A percentile compares a stretch with the other conserved stretches of the same genome.
Evolutionary conservation across 1,284 basidiomycete genomes (phyloP).

Genomic region (Farysia itapuensis): DNA sequence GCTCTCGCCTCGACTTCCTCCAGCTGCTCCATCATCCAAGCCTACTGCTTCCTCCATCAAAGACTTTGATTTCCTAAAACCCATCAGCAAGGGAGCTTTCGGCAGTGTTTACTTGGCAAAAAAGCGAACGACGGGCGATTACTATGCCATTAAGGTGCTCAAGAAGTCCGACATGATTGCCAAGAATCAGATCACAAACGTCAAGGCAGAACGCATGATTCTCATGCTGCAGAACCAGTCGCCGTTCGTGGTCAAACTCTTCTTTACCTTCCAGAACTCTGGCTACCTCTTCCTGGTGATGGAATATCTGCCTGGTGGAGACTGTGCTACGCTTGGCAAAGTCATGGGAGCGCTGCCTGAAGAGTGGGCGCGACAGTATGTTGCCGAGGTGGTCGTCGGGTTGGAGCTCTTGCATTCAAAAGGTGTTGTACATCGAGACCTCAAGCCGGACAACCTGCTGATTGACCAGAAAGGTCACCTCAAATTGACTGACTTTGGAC

Average conservation of each 20-base stretch:
- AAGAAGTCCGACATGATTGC: constrained; percentile 99
- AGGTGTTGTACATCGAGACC: constrained; percentile 94
- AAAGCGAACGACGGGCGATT: constrained; percentile 96
- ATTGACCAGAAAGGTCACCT: constrained; percentile 95
- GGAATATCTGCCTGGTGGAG: constrained; percentile 75
- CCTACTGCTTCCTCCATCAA: constrained; percentile 89
- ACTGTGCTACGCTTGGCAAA: constrained; percentile 95
- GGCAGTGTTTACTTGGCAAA: constrained; percentile 97
- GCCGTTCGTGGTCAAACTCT: constrained; percentile 72
- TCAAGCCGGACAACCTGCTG: constrained; percentile 96
- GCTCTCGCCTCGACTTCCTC: constrained; percentile 83
- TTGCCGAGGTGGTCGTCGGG: constrained; percentile 92
- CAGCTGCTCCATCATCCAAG: constrained; percentile 74
- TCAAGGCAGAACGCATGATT: constrained; percentile 98
- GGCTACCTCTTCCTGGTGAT: constrained; percentile 63
- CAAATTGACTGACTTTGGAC: constrained; percentile 95
- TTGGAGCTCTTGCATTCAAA: constrained; percentile 91
- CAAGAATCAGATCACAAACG: constrained; percentile 99
- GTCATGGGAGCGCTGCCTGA: constrained; percentile 88
- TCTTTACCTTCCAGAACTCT: constrained; percentile 63
- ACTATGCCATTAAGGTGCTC: constrained; percentile 97
- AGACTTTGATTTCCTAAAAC: constrained; percentile 99
- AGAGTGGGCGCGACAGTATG: constrained; percentile 94
- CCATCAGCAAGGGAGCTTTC: constrained; percentile 95
- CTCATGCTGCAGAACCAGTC: constrained; percentile 99